Evolutionary conservation across 805 yeast genomes (phyloP), one percentile per base, ranked within the genome.

Genomic region (Wilhelminamyces savonicus): DNA sequence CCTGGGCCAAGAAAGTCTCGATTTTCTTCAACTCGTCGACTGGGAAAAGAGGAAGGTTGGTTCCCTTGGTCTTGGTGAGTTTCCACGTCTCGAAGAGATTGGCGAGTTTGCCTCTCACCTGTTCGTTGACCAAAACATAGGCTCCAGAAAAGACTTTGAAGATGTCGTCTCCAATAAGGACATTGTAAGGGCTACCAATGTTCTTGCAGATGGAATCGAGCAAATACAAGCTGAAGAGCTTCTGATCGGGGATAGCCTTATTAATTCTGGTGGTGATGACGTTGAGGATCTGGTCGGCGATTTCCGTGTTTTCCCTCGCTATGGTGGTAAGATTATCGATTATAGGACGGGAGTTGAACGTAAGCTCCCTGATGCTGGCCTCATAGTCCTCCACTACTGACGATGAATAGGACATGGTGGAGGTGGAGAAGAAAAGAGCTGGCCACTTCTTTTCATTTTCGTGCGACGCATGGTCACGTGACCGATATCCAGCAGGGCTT

Each of bases 141-240:
- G 87, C 79, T 38, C 75, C 77, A 16, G 82, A 77, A 56, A 82
- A 90, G 3, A 83, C 62, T 41, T 70, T 73, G 58, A 72, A 81
- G 27, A 87, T 59, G 39, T 78, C 77, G 40, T 75, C 67, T 30
- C 88, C 80, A 51, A 92, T 76, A 29, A 83, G 54, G 5, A 77
- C 66, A n/a, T 86, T 83, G 53, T 90, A 92, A 2, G 97, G 97
- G 37, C 78, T 71, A 7, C 97, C 96, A 19, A 85, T 79, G 46
- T 80, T 84, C 55, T 92, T 92, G 59, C 90, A 82, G 27, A 92
- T 82, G 12, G 97, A 87, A 54, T 92, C 97, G 32, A 92, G 58
- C 26, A 90, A 67, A 50, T 90, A 92, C 36, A 92, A 67, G 4
- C 92, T 77, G 44, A 74, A 92, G 27, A 92, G 67, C 56, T 92